phyloP scores from a whole-genome alignment of 768 basidiomycete species.

The Suillus fuscotomentosus region DNA sequence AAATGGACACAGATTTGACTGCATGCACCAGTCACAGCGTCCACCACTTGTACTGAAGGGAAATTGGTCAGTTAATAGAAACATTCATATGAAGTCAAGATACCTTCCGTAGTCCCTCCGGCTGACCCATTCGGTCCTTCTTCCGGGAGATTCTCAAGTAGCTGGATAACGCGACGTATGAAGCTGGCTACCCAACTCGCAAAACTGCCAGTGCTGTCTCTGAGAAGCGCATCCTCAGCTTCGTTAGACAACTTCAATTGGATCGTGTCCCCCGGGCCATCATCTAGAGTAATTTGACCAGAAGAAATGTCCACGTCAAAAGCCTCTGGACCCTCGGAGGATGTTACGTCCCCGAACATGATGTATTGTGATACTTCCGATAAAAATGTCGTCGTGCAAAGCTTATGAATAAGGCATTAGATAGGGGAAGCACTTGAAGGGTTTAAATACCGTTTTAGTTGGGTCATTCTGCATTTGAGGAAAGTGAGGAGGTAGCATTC shows the following conservation, averaged over 20 bases:
- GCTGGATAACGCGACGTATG: constrained; percentile 71
- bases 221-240: constrained; percentile 71
- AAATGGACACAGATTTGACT: constrained; percentile 59
- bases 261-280: not conserved
- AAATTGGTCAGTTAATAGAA: not conserved
- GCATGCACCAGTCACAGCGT: constrained; percentile 74
- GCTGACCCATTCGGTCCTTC: constrained; percentile 66
- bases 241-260: constrained; percentile 42
- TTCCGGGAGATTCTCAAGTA: constrained; percentile 85
- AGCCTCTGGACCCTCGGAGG: constrained; percentile 23
- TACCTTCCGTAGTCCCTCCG: constrained; percentile 66
- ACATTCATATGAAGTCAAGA: not conserved
- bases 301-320: not conserved
- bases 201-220: constrained; percentile 71
- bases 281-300: not conserved
- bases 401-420: constrained; percentile 34
- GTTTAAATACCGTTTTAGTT: constrained; percentile 57
- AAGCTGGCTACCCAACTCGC: constrained; percentile 85
- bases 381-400: constrained; percentile 75
- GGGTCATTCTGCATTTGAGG: constrained; percentile 61
- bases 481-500: not conserved
- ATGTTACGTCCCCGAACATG: constrained; percentile 65
- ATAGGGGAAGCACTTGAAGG: not conserved
- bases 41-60: constrained; percentile 63
- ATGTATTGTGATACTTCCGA: constrained; percentile 74